These are phyloP conservation scores for Jaltomata sinuosa DNA, from an alignment of 257 asterid genomes.

Conservation along the genomic window DNA sequence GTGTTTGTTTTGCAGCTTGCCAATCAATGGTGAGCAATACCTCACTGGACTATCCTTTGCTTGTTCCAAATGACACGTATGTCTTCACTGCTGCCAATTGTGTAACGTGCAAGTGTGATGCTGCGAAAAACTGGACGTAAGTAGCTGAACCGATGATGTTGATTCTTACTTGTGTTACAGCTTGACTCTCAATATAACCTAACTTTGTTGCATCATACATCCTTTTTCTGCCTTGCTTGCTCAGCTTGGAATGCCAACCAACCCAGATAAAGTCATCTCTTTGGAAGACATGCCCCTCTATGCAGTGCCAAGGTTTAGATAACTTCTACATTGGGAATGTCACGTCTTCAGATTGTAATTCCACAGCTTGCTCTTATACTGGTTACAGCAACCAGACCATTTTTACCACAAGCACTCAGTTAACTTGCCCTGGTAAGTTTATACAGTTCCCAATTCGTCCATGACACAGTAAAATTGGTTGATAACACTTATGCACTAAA, in stretches of 20 bases:
- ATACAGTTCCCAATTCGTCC: not conserved
- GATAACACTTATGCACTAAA: not conserved
- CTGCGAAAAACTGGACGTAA: constrained; percentile 60
- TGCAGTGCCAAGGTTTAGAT: constrained; percentile 41
- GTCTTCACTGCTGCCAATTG: constrained; percentile 62
- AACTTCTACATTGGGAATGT: constrained; percentile 38
- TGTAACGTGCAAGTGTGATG: constrained; percentile 58
- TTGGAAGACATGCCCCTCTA: constrained; percentile 32
- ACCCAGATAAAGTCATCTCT: constrained; percentile 30
- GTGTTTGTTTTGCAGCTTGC: constrained; percentile 47
- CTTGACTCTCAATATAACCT: not conserved
- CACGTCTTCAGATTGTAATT: constrained; percentile 35
- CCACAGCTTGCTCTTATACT: constrained; percentile 52
- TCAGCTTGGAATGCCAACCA: constrained; percentile 65
- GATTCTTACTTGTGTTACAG: not conserved
- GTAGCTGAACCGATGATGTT: constrained; percentile 4
- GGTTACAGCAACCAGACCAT: constrained; percentile 46
- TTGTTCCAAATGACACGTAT: constrained; percentile 51
- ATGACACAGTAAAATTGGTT: not conserved
- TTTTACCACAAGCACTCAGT: constrained; percentile 16
- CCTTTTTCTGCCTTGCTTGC: not conserved
- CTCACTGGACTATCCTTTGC: constrained; percentile 67
- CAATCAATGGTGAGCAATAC: constrained; percentile 34
- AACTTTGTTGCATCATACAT: not conserved
- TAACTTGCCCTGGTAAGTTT: constrained; percentile 67